Evolutionary conservation across 495 filamentous ascomycete genomes (phyloP).

Genomic region (Trichoderma gamsii): DNA sequence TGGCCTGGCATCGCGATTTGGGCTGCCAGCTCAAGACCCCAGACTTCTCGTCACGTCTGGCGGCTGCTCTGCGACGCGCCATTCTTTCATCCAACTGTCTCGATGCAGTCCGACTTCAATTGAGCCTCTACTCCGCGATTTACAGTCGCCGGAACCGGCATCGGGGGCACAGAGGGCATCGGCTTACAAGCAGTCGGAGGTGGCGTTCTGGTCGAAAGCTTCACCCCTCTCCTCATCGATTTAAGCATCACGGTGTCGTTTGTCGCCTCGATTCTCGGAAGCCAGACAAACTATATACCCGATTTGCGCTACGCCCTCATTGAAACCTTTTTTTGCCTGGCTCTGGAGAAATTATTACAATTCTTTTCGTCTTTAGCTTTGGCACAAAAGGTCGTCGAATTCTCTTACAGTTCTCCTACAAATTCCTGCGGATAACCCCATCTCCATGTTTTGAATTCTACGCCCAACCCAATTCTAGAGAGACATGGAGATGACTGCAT

Average conservation of each 20-base stretch:
- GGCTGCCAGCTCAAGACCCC: neutral
- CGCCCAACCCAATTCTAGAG: neutral
- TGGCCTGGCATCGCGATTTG: conserved; percentile 8
- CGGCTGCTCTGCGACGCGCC: neutral
- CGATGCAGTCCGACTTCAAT: neutral
- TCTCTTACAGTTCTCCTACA: conserved; percentile 9
- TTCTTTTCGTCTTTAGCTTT: neutral
- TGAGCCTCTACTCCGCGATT: neutral
- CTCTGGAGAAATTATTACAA: neutral
- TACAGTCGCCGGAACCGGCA: neutral
- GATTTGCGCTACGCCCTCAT: conserved; percentile 4
- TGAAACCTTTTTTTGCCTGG: neutral
- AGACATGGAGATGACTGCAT: conserved; percentile 8
- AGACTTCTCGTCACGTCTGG: neutral
- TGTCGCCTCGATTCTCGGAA: neutral
- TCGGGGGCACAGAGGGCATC: neutral
- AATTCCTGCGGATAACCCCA: conserved; percentile 3
- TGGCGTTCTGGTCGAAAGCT: conserved; percentile 3
- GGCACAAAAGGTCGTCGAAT: neutral
- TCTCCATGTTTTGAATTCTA: conserved; percentile 2
- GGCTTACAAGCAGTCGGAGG: conserved; percentile 1
- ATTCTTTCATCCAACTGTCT: neutral
- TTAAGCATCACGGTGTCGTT: neutral
- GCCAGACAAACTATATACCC: conserved; percentile 1
- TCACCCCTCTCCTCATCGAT: neutral